phyloP scores from a whole-genome alignment of 2,329 filamentous ascomycete species.

The Hypoxylon sp. region DNA sequence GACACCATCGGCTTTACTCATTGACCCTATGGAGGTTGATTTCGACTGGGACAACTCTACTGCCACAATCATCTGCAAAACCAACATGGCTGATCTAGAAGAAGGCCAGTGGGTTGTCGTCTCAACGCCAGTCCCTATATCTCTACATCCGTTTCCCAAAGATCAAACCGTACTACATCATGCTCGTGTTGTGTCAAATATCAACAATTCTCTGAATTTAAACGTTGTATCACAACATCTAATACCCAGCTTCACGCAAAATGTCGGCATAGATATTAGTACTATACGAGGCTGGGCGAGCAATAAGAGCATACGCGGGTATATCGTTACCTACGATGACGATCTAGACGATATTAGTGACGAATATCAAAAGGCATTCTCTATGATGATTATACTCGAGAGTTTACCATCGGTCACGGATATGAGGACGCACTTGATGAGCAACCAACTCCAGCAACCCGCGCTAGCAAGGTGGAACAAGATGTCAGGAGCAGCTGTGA shows the following conservation, averaged over 20 bases:
- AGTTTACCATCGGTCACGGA: constrained; percentile 73
- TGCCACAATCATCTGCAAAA: constrained; percentile 21
- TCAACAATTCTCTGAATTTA: constrained; percentile 24
- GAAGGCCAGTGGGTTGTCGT: constrained; percentile 51
- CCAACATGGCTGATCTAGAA: constrained; percentile 17
- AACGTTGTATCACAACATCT: constrained; percentile 44
- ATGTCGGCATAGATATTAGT: background rate
- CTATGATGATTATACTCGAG: constrained; percentile 67
- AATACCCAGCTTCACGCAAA: constrained; percentile 10
- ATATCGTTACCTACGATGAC: constrained; percentile 62
- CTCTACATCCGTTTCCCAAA: background rate
- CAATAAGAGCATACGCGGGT: constrained; percentile 9
- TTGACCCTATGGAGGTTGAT: constrained; percentile 43
- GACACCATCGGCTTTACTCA: constrained; percentile 25
- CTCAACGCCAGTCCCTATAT: background rate
- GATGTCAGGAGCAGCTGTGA: constrained; percentile 75
- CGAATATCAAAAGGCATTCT: constrained; percentile 62
- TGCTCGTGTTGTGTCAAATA: constrained; percentile 42
- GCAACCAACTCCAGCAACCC: constrained; percentile 50
- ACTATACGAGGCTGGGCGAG: background rate
- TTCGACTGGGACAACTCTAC: constrained; percentile 34
- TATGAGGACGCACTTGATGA: constrained; percentile 67
- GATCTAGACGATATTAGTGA: constrained; percentile 70
- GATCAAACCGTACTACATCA: constrained; percentile 41
- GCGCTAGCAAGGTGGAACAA: constrained; percentile 63